phyloP scores from a whole-genome alignment of 768 basidiomycete species.

The Rubroboletus pulcherrimus region DNA sequence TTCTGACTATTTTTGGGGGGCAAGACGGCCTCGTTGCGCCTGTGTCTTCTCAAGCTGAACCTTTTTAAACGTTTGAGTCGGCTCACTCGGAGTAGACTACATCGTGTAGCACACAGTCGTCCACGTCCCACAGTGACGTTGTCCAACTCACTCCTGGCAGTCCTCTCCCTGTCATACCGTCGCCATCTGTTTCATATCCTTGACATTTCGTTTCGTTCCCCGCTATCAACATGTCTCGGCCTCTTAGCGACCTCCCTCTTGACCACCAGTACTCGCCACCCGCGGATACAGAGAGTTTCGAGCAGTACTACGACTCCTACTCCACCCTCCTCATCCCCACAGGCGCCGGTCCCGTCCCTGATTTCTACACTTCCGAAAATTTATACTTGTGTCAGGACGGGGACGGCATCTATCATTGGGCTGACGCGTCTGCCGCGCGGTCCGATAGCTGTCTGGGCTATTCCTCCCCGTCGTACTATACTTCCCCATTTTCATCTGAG shows the following conservation, averaged over 20 bases:
- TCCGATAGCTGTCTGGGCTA: constrained; percentile 24
- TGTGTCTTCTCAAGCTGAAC: constrained; percentile 12
- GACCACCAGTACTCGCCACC: constrained; percentile 18
- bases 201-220: constrained; percentile 17
- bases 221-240: constrained; percentile 21
- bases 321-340: constrained; percentile 16
- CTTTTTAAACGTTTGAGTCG: constrained; percentile 22
- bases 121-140: constrained; percentile 1
- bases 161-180: constrained; percentile 4
- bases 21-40: constrained; percentile 23
- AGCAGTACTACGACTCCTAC: constrained; percentile 24
- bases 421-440: constrained; percentile 23
- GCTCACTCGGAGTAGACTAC: constrained; percentile 11
- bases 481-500: constrained; percentile 16
- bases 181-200: constrained; percentile 23
- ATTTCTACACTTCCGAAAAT: constrained; percentile 28
- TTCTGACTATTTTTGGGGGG: constrained; percentile 23
- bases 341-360: constrained; percentile 8
- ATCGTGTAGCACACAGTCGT: constrained; percentile 17
- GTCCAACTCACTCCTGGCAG: constrained; percentile 13
- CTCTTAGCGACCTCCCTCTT: constrained; percentile 18
- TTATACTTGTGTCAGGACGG: constrained; percentile 27
- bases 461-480: constrained; percentile 13
- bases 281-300: constrained; percentile 10
- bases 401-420: constrained; percentile 28